Evolutionary conservation across 2,329 filamentous ascomycete species (phyloP), one percentile per base, ranked within the genome.

Genomic region (Chalara sp.): DNA sequence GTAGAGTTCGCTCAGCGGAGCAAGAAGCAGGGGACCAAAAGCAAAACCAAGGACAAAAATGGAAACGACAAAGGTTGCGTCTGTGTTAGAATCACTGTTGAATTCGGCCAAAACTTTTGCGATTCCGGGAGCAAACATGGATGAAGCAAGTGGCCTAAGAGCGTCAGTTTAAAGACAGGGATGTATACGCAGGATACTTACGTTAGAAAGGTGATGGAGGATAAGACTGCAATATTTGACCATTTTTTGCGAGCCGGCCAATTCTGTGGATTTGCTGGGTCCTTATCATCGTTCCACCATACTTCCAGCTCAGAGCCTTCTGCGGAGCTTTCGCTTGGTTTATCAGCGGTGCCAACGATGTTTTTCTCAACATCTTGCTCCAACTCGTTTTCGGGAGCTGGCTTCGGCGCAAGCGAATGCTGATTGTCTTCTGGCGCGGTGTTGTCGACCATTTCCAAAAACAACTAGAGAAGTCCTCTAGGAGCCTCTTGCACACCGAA

Each of bases 41-140:
- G 77, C 80, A 52, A 80, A 80, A 28, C 84, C 83, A 0, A 86
- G 68, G 3, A 88, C 72, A 62, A 83, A 60, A 3, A 64, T 61
- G 6, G 63, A 50, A 65, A 89, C 81, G 54, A 84, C 80, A 50
- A 89, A 84, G 0, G 80, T 75, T 1, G 74, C 78, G 2, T 87
- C 68, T 55, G 10, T 66, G 50, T 48, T 42, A 6, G 63, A 68
- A 7, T 60, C 64, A 1, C 69, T 69, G 11, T 70, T 40, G 55
- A 79, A 78, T 2, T 75, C 72, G 12, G 56, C 44, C 65, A 76
- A 70, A 1, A 78, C 64, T 8, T 71, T 56, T 0, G 70, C 69
- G 0, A 76, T 69, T 3, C 70, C 74, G 1, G 75, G 75, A 0
- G 75, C 75, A 47, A 78, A 72, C 60, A 74, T 74, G 2, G 71